Evolutionary conservation across 805 yeast species (phyloP).

Genomic region (Yarrowia yakushimensis): DNA sequence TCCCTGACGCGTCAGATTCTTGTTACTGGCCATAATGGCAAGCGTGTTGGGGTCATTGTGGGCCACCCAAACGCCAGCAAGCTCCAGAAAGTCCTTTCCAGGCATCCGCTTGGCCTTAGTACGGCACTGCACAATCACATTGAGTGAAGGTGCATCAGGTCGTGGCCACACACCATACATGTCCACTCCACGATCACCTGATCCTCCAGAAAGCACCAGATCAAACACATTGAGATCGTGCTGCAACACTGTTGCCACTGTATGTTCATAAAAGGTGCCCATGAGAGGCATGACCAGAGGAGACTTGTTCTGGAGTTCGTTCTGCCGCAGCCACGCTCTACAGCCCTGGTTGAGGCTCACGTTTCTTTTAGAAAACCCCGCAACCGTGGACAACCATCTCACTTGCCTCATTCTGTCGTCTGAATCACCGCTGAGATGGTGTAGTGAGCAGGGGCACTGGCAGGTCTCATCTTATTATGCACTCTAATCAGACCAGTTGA

Average conservation of each 20-base stretch:
- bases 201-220: constrained; percentile 2
- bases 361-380: not conserved
- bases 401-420: not conserved
- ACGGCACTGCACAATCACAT: constrained; percentile 20
- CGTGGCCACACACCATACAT: constrained; percentile 10
- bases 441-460: not conserved
- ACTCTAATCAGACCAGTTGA: not conserved
- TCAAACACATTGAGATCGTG: constrained; percentile 9
- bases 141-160: not conserved
- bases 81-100: constrained; percentile 15
- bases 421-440: not conserved
- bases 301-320: not conserved
- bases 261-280: constrained; percentile 18
- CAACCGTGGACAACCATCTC: not conserved
- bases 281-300: constrained; percentile 5
- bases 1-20: constrained; percentile 5
- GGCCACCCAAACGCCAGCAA: constrained; percentile 8
- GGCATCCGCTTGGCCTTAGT: constrained; percentile 11
- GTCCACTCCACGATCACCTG: constrained; percentile 18
- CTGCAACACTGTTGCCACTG: constrained; percentile 10
- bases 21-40: constrained; percentile 8
- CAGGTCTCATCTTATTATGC: not conserved
- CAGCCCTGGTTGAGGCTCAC: not conserved
- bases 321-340: not conserved
- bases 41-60: constrained; percentile 7